A percentile compares a stretch with the other conserved stretches of the same genome.
Evolutionary conservation across 2,329 filamentous ascomycete species (phyloP).

Genomic region (Blumeria hordei): DNA sequence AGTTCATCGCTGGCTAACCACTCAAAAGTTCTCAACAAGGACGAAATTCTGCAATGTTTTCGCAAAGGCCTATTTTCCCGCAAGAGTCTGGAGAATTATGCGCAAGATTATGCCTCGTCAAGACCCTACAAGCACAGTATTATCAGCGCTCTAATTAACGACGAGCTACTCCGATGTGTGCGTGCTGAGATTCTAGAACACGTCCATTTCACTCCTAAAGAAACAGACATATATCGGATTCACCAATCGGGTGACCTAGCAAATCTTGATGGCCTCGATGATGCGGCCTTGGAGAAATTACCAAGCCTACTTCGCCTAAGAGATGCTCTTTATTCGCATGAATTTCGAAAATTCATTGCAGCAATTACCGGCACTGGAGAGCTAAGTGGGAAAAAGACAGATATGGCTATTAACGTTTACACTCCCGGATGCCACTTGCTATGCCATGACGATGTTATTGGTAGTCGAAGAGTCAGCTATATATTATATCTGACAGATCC

Average conservation of each 20-base stretch:
- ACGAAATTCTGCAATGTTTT: slow-evolving; percentile 23
- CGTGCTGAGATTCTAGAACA: slow-evolving; percentile 74
- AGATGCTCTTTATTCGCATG: slow-evolving; percentile 75
- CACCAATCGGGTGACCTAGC: slow-evolving; percentile 95
- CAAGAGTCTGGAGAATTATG: slow-evolving; percentile 32
- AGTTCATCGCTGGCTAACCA: slow-evolving; percentile 4
- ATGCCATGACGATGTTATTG: slow-evolving; percentile 97
- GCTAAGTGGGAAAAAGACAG: slow-evolving; percentile 79
- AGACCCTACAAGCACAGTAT: slow-evolving; percentile 77
- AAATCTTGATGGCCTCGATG: slow-evolving; percentile 82
- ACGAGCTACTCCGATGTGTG: slow-evolving; percentile 60
- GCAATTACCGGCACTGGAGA: slow-evolving; percentile 67
- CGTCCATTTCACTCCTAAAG: slow-evolving; percentile 89
- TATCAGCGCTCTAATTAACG: slow-evolving; percentile 58
- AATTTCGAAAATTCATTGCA: slow-evolving; percentile 75
- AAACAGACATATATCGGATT: slow-evolving; percentile 99
- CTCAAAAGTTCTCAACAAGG: slow-evolving; percentile 12
- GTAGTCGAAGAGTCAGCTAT: slow-evolving; percentile 86
- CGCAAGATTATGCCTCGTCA: slow-evolving; percentile 35
- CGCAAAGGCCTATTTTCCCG: slow-evolving; percentile 40
- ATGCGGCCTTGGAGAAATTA: slow-evolving; percentile 60
- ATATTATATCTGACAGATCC: slow-evolving; percentile 91
- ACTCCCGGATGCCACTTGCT: slow-evolving; percentile 86
- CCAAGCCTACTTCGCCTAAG: slow-evolving; percentile 80
- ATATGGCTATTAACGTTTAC: slow-evolving; percentile 98